These are phyloP conservation scores for Venturia asperata DNA, from an alignment of 2,329 filamentous ascomycete species.

Conservation along the genomic window DNA sequence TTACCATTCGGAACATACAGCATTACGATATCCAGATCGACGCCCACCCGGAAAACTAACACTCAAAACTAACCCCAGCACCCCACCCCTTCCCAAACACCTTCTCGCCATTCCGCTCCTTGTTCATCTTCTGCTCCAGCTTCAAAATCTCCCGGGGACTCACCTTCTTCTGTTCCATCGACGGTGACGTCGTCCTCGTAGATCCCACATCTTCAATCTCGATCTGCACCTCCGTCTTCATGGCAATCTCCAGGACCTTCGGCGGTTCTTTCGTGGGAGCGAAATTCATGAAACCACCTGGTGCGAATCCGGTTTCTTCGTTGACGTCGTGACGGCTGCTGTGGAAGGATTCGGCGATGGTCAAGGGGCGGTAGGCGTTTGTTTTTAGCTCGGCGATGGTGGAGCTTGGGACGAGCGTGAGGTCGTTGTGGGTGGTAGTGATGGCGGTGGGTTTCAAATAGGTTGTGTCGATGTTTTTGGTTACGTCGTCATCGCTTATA, in stretches of 20 bases:
- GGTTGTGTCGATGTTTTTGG: neutral
- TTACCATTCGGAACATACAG: neutral
- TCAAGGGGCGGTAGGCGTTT: neutral
- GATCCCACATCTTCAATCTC: neutral
- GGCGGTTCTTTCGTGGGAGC: neutral
- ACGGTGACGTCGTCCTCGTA: neutral
- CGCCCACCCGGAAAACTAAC: neutral
- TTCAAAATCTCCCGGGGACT: neutral
- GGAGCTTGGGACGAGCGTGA: neutral
- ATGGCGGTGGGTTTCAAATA: neutral
- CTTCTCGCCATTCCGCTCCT: neutral
- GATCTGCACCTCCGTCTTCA: neutral
- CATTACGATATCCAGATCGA: too few relatives aligned
- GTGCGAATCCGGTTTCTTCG: neutral
- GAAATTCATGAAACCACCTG: neutral
- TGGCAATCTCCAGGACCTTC: neutral
- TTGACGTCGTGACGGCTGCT: neutral
- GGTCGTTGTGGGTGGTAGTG: neutral
- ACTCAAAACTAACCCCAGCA: neutral
- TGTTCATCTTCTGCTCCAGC: constrained; percentile 2
- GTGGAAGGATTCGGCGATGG: neutral
- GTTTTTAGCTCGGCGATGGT: neutral
- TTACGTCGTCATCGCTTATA: neutral
- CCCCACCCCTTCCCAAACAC: neutral
- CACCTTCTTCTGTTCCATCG: neutral